phyloP scores from a whole-genome alignment of 75 land plant genomes.

The Cupressus sempervirens region DNA sequence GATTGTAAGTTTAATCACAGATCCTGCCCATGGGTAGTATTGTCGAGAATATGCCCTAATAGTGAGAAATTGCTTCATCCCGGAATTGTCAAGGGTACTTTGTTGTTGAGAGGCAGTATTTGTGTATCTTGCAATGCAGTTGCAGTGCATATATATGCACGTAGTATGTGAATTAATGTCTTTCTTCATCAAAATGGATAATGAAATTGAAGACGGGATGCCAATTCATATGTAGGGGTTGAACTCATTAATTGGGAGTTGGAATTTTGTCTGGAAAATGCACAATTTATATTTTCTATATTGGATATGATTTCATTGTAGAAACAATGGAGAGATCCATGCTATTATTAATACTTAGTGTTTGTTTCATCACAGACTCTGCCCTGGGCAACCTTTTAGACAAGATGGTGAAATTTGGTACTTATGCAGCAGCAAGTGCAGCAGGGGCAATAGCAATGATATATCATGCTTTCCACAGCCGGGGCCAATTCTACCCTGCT shows the following conservation, averaged over 20 bases:
- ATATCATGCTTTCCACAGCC: conserved; percentile 83
- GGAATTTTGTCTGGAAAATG: not conserved
- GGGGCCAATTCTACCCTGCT: conserved; percentile 95
- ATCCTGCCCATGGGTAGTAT: not conserved
- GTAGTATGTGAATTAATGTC: not conserved
- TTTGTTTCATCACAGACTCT: not conserved
- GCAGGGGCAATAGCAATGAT: conserved; percentile 57
- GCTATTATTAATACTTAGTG: not conserved
- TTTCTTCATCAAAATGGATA: not conserved
- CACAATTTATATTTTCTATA: not conserved
- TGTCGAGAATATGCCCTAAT: not conserved
- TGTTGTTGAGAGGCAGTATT: not conserved
- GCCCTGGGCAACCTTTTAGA: not conserved
- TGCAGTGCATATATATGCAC: not conserved
- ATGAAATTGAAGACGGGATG: not conserved
- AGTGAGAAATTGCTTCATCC: not conserved
- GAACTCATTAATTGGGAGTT: not conserved
- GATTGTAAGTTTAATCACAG: not conserved
- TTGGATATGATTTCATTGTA: not conserved
- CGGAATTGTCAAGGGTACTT: not conserved
- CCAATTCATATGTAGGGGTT: not conserved
- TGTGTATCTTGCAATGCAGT: not conserved
- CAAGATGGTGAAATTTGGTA: conserved; percentile 71
- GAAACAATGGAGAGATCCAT: not conserved
- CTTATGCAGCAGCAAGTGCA: conserved; percentile 80